A percentile compares a stretch with the other conserved stretches of the same genome.
Conservation (phyloP, 768 basidiomycete genomes). For the Mycena galericulata region DNA sequence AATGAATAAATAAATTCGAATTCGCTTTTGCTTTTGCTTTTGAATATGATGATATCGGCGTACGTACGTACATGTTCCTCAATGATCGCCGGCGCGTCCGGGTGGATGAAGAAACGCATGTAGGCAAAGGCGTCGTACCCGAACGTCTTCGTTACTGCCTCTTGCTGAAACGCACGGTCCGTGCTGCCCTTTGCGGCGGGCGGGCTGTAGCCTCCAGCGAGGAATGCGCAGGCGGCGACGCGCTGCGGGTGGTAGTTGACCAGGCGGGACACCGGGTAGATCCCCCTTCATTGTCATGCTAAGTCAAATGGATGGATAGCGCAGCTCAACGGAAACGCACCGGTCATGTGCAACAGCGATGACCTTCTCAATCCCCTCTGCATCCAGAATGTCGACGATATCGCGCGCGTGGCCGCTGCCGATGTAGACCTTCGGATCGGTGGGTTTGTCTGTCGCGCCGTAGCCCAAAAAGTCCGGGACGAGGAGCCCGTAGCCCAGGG, state of each 20-base stretch:
- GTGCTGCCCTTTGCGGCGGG: constrained; percentile 40
- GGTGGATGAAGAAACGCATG: constrained; percentile 29
- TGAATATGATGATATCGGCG: not conserved
- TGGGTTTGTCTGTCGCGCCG: constrained; percentile 61
- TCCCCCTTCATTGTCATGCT: constrained; percentile 52
- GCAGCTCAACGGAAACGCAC: not conserved
- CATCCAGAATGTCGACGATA: constrained; percentile 55
- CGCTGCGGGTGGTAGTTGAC: constrained; percentile 53
- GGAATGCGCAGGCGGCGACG: constrained; percentile 54
- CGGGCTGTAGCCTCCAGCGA: constrained; percentile 49
- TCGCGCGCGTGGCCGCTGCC: constrained; percentile 50
- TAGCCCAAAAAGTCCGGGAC: too few species aligned
- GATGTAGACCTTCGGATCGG: constrained; percentile 49
- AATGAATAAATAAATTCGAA: too few species aligned
- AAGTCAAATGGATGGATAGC: not conserved
- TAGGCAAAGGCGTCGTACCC: constrained; percentile 20
- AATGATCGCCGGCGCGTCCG: constrained; percentile 47
- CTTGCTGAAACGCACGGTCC: constrained; percentile 31
- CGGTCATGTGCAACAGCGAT: constrained; percentile 59
- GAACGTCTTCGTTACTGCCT: not conserved
- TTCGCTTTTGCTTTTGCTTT: not conserved
- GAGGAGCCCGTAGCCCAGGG: constrained; percentile 58
- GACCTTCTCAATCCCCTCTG: constrained; percentile 46
- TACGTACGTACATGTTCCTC: constrained; percentile 47
- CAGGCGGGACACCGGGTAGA: constrained; percentile 45